Percentiles rank a stretch among this genome's conserved stretches.
Evolutionary conservation across 768 basidiomycete species (phyloP).

Genomic region (Lactarius hengduanensis): DNA sequence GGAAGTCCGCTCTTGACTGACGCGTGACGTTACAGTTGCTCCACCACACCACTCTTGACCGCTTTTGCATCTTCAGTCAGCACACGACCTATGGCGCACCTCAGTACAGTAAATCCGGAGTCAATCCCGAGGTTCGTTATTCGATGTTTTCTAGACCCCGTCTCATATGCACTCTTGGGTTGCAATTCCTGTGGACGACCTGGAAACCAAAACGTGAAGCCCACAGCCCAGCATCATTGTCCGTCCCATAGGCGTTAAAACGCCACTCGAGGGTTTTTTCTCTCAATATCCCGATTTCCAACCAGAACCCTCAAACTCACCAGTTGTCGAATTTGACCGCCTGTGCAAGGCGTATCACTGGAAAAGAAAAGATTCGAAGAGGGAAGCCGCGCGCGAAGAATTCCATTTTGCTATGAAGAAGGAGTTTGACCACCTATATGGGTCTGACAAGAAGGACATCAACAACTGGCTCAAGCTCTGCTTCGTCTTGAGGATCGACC

Average conservation of each 20-base stretch:
- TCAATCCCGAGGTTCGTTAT: neutral
- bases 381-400: conserved; percentile 6
- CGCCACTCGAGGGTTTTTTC: conserved; percentile 20
- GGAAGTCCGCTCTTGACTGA: neutral
- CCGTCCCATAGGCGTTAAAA: neutral
- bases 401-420: conserved; percentile 13
- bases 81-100: neutral
- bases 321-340: conserved; percentile 20
- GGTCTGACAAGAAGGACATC: conserved; percentile 26
- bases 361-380: neutral
- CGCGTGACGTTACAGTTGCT: too few species aligned
- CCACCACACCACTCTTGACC: neutral
- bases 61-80: neutral
- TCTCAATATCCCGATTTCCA: too few species aligned
- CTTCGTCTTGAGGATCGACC: conserved; percentile 20
- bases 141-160: neutral
- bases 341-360: conserved; percentile 4
- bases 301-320: too few species aligned
- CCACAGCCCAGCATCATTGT: neutral
- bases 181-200: neutral
- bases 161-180: neutral
- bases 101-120: neutral
- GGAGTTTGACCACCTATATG: conserved; percentile 29
- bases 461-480: conserved; percentile 26
- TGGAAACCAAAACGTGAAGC: neutral